These are phyloP conservation scores for Pichia phayaonensis DNA, from an alignment of 805 yeast species.

Conservation along the genomic window DNA sequence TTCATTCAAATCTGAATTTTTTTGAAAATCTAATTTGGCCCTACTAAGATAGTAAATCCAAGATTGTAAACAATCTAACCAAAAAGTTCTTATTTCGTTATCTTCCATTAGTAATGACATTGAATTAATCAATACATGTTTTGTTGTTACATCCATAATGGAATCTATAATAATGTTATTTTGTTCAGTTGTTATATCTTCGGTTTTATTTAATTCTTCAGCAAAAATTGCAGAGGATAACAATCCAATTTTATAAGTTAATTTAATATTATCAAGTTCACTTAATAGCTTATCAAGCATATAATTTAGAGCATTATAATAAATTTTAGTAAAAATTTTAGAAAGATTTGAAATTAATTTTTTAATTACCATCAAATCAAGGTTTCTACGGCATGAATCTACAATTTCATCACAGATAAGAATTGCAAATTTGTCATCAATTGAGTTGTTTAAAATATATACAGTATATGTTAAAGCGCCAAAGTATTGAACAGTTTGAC, in stretches of 20 bases:
- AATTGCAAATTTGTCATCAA: background rate
- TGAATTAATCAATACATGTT: background rate
- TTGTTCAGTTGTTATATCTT: conserved; percentile 24
- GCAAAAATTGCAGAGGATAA: conserved; percentile 38
- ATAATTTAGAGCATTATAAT: conserved; percentile 34
- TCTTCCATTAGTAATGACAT: background rate
- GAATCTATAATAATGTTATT: conserved; percentile 33
- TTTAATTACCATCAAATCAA: conserved; percentile 7
- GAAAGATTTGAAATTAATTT: conserved; percentile 12
- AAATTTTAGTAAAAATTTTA: conserved; percentile 14
- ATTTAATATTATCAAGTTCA: background rate
- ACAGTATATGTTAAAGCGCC: conserved; percentile 80
- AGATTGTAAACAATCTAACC: conserved; percentile 27
- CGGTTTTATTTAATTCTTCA: conserved; percentile 42
- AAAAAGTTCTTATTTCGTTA: conserved; percentile 6
- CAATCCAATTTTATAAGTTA: conserved; percentile 9
- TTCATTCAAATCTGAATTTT: conserved; percentile 20
- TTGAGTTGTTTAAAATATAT: conserved; percentile 9
- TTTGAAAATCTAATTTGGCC: conserved; percentile 29
- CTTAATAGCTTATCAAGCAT: background rate
- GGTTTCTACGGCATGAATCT: background rate
- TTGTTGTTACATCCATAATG: conserved; percentile 27
- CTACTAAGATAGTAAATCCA: conserved; percentile 34
- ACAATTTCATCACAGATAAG: conserved; percentile 5
- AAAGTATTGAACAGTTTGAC: conserved; percentile 54